A percentile compares a stretch with the other conserved stretches of the same genome.
These are phyloP conservation scores for Coemansia sp. DNA, from an alignment of 192 early-diverging fungal genomes.

Conservation along the genomic window DNA sequence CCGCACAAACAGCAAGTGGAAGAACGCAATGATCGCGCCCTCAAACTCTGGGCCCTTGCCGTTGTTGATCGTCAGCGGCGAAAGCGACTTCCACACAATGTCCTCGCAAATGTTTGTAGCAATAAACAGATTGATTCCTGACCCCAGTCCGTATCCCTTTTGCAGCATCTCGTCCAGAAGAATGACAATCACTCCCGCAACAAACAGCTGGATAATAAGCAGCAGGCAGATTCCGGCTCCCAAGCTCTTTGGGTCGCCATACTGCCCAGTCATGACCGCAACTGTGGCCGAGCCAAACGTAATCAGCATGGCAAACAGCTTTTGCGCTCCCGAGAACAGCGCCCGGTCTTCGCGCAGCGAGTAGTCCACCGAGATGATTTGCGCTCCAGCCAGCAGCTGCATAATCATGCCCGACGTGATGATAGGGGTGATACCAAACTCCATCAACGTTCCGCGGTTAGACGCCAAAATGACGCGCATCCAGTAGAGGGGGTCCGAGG, in stretches of 20 bases:
- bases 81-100: conserved; percentile 98
- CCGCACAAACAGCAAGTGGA: conserved; percentile 92
- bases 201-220: conserved; percentile 93
- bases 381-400: conserved; percentile 97
- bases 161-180: conserved; percentile 98
- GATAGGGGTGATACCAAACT: conserved; percentile 99
- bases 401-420: conserved; percentile 99
- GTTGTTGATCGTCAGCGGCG: conserved; percentile 95
- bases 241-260: conserved; percentile 92
- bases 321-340: conserved; percentile 98
- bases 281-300: conserved; percentile 98
- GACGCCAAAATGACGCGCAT: conserved; percentile 99
- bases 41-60: conserved; percentile 98
- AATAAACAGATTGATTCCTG: conserved; percentile 98
- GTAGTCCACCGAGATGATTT: conserved; percentile 98
- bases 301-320: conserved; percentile 97
- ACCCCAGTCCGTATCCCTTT: conserved; percentile 99
- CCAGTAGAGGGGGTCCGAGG: conserved; percentile 98
- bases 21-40: conserved; percentile 92
- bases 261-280: conserved; percentile 96
- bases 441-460: conserved; percentile 99
- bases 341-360: conserved; percentile 97
- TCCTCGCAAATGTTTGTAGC: conserved; percentile 99
- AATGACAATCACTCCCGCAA: conserved; percentile 96
- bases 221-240: conserved; percentile 95